Base-by-base conservation (phyloP, 129 eudicot species). In the Artemisia tridentata region DNA sequence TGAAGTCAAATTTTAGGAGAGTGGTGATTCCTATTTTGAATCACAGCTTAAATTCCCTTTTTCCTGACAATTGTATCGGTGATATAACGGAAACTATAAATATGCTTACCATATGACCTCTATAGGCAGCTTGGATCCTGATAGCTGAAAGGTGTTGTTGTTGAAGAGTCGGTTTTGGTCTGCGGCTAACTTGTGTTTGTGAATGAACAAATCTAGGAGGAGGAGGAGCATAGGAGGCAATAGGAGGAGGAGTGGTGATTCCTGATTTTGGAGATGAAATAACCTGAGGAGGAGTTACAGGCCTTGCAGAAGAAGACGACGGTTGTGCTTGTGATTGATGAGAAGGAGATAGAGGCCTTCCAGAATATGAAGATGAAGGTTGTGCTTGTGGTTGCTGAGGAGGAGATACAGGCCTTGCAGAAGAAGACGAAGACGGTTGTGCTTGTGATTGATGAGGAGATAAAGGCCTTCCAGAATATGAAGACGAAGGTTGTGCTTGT, bases 81-180 rank as follows among this genome's bases (percentile, higher is more conserved):
- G 45, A 51, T 17, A 15, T 27, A 61, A 43, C 1, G n/a, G 7
- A 25, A 13, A 13, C 21, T n/a, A 55, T n/a, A n/a, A 11, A 15
- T 47, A 57, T 65, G 38, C 77, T 72, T 80, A 91, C 97, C 90
- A 73, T 69, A 74, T 91, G 81, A 41, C 96, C 97, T 88, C 97
- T 82, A 69, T 74, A 88, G n/a, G 88, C 90, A n/a, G 97, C 79
- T 65, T 91, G 97, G 74, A 91, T 88, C 78, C 75, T 88, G 76
- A 86, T 91, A 43, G 97, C 97, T 1, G 88, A 85, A 71, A 75
- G 73, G 16, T 90, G 89, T 50, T 71, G 89, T 57, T 82, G 58
- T 51, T 78, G 76, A 45, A 80, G 54, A 29, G 88, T 86, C 20
- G 79, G 85, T 60, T 88, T 85, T 34, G 87, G 88, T 72, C 83